Evolutionary conservation across 1,284 basidiomycete genomes (phyloP).

Genomic region (Pascua sp.): DNA sequence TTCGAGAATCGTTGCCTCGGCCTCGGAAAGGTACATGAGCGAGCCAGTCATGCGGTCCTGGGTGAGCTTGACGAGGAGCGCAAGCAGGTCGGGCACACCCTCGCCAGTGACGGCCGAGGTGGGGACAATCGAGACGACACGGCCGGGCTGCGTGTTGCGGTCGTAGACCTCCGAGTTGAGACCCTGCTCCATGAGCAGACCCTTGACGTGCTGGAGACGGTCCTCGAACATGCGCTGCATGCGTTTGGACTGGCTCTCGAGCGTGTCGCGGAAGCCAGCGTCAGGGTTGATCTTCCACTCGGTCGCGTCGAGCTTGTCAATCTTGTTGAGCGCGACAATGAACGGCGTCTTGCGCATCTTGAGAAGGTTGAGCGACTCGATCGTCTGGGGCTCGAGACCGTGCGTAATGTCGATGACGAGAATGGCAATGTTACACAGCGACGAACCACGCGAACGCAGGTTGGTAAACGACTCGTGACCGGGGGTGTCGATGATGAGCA

Average conservation of each 20-base stretch:
- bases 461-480: conserved; percentile 99
- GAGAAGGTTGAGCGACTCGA: conserved; percentile 90
- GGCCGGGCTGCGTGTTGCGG: conserved; percentile 93
- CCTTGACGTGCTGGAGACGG: conserved; percentile 75
- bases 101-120: conserved; percentile 98
- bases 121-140: conserved; percentile 93
- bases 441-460: conserved; percentile 90
- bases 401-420: conserved; percentile 99
- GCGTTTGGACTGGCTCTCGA: conserved; percentile 75
- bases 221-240: conserved; percentile 93
- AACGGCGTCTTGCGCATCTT: conserved; percentile 96
- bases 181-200: conserved; percentile 96
- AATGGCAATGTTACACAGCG: conserved; percentile 98
- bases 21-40: conserved; percentile 96
- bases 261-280: conserved; percentile 85
- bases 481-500: conserved; percentile 96
- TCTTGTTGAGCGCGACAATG: conserved; percentile 96
- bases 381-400: conserved; percentile 93
- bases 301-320: conserved; percentile 47
- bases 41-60: conserved; percentile 97
- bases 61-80: conserved; percentile 93
- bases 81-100: conserved; percentile 99
- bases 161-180: conserved; percentile 95
- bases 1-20: conserved; percentile 98
- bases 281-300: conserved; percentile 92